These are phyloP conservation scores for Metschnikowia continentalis DNA, from an alignment of 805 yeast genomes.

Conservation along the genomic window DNA sequence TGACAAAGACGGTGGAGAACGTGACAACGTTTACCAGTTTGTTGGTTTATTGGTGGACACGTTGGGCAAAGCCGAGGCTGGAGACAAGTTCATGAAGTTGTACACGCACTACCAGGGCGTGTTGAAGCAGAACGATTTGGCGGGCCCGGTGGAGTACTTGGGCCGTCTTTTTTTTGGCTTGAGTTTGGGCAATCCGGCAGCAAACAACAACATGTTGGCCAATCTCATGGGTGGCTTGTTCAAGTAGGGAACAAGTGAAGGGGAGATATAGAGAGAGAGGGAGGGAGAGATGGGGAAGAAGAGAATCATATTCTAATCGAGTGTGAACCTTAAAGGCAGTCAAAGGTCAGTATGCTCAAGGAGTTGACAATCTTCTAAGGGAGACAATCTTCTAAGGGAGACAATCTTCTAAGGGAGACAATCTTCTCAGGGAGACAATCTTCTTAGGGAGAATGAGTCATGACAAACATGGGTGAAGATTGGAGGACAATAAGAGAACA, in stretches of 20 bases:
- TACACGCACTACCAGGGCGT: slow-evolving; percentile 44
- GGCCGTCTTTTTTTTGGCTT: slow-evolving; percentile 65
- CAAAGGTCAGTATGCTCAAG: too few relatives aligned
- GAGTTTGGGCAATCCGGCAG: slow-evolving; percentile 32
- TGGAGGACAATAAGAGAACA: too few relatives aligned
- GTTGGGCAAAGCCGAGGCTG: slow-evolving; percentile 47
- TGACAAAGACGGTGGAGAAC: too few relatives aligned
- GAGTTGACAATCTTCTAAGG: too few relatives aligned
- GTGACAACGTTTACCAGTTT: slow-evolving; percentile 49
- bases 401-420: too few relatives aligned
- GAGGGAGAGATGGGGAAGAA: not conserved
- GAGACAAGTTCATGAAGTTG: slow-evolving; percentile 52
- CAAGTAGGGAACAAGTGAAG: slow-evolving; percentile 18
- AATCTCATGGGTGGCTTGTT: slow-evolving; percentile 62
- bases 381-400: too few relatives aligned
- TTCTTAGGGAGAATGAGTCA: too few relatives aligned
- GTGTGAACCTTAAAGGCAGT: too few relatives aligned
- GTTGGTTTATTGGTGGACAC: slow-evolving; percentile 61
- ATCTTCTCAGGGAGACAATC: too few relatives aligned
- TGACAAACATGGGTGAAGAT: too few relatives aligned
- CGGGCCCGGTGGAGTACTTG: slow-evolving; percentile 47
- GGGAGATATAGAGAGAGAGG: not conserved
- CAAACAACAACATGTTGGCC: slow-evolving; percentile 42
- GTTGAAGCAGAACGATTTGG: slow-evolving; percentile 33
- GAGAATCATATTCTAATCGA: too few relatives aligned